Percentiles rank a stretch among this genome's conserved stretches.
phyloP scores from a whole-genome alignment of 768 basidiomycete genomes.

The Postia placenta region DNA sequence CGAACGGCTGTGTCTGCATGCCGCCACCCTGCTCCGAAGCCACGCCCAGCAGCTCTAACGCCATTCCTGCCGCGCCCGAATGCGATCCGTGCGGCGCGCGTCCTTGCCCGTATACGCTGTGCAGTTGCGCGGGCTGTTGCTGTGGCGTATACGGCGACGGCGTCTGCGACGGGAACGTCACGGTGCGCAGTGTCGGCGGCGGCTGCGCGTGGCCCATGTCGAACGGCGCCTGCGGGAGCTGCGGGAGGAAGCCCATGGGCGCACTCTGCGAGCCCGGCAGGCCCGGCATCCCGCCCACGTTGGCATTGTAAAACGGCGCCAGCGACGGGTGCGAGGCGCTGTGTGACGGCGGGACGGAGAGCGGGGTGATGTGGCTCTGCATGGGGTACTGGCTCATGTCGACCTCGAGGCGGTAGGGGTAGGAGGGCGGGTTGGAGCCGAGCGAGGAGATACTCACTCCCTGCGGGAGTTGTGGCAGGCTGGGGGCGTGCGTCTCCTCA shows the following conservation, averaged over 20 bases:
- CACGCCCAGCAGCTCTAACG: slow-evolving; percentile 17
- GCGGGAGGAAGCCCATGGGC: slow-evolving; percentile 7
- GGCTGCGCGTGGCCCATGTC: slow-evolving; percentile 6
- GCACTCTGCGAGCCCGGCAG: slow-evolving; percentile 4
- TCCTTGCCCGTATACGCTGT: background rate
- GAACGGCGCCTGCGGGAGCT: slow-evolving; percentile 9
- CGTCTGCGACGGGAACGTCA: slow-evolving; percentile 12
- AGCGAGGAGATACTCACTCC: slow-evolving; percentile 10
- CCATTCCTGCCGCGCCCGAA: slow-evolving; percentile 12
- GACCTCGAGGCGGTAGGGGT: slow-evolving; percentile 23
- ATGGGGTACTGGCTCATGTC: slow-evolving; percentile 18
- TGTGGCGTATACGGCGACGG: slow-evolving; percentile 7
- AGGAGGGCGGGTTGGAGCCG: slow-evolving; percentile 11
- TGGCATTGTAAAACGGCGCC: background rate
- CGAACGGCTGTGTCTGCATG: slow-evolving; percentile 16
- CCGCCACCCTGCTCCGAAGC: slow-evolving; percentile 11
- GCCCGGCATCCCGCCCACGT: background rate
- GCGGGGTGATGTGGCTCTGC: slow-evolving; percentile 7
- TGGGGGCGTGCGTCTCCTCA: slow-evolving; percentile 7
- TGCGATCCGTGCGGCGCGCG: slow-evolving; percentile 10
- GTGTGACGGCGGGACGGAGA: slow-evolving; percentile 12
- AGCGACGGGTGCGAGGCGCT: slow-evolving; percentile 12
- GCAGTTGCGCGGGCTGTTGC: background rate
- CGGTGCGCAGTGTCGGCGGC: slow-evolving; percentile 8
- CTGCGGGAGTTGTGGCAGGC: slow-evolving; percentile 6